These are phyloP conservation scores for Hippophae gyantsensis DNA, from an alignment of 306 rosid species.

Conservation along the genomic window DNA sequence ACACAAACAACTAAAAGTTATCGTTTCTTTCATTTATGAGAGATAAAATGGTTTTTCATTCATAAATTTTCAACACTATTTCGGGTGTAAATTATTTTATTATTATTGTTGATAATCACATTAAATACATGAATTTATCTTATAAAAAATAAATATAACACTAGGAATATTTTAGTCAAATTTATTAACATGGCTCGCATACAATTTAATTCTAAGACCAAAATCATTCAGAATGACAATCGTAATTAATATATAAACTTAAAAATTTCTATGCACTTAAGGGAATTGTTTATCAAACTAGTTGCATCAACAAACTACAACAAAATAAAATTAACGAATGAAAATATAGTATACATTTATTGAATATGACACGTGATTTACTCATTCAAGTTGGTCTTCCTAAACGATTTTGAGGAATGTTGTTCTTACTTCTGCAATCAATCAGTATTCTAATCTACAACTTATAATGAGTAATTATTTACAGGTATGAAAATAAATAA, in stretches of 20 bases:
- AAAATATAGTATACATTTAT: neutral
- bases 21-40: too few species aligned
- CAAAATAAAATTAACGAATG: neutral
- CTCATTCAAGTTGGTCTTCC: neutral
- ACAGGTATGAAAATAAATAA: too few species aligned
- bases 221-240: neutral
- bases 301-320: neutral
- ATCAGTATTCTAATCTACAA: too few species aligned
- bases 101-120: too few species aligned
- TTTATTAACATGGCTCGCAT: neutral
- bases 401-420: neutral
- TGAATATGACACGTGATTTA: neutral
- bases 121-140: too few species aligned
- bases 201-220: neutral
- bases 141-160: neutral
- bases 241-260: neutral
- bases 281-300: neutral
- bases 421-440: neutral
- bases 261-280: neutral
- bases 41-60: too few species aligned
- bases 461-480: too few species aligned
- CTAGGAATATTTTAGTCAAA: neutral
- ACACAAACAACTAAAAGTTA: too few species aligned
- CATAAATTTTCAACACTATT: too few species aligned
- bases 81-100: too few species aligned